Conservation (phyloP, 1,284 basidiomycete species). For the Marasmius sp. region DNA sequence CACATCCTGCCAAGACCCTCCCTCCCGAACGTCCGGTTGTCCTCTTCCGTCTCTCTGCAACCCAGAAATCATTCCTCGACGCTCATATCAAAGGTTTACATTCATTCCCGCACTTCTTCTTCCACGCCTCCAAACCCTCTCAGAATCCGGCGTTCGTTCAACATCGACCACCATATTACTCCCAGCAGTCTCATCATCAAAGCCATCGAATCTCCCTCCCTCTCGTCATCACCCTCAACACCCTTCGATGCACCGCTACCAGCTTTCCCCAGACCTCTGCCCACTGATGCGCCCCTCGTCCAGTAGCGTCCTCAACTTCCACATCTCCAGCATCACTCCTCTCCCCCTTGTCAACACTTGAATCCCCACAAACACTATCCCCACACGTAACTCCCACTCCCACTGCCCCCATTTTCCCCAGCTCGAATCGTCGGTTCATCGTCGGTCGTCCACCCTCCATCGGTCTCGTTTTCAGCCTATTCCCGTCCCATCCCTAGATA, state of each 20-base stretch:
- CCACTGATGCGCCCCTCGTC: too few species aligned
- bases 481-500: too few species aligned
- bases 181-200: background rate
- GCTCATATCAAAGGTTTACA: background rate
- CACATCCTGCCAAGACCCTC: too few species aligned
- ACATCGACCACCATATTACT: background rate
- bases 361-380: slow-evolving; percentile 16
- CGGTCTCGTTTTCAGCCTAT: slow-evolving; percentile 48
- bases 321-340: slow-evolving; percentile 16
- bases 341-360: slow-evolving; percentile 16
- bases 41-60: too few species aligned
- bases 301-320: slow-evolving; percentile 8
- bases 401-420: slow-evolving; percentile 28
- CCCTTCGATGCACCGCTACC: slow-evolving; percentile 9
- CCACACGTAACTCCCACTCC: slow-evolving; percentile 21
- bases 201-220: slow-evolving; percentile 9
- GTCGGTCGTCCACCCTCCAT: slow-evolving; percentile 60
- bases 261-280: too few species aligned
- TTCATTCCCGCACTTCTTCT: background rate
- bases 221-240: slow-evolving; percentile 17
- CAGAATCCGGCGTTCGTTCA: background rate
- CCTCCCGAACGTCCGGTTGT: too few species aligned
- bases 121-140: background rate
- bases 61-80: background rate
- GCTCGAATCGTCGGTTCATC: slow-evolving; percentile 75